Conservation (phyloP, 2,329 filamentous ascomycete species). For the Talaromyces sp. region DNA sequence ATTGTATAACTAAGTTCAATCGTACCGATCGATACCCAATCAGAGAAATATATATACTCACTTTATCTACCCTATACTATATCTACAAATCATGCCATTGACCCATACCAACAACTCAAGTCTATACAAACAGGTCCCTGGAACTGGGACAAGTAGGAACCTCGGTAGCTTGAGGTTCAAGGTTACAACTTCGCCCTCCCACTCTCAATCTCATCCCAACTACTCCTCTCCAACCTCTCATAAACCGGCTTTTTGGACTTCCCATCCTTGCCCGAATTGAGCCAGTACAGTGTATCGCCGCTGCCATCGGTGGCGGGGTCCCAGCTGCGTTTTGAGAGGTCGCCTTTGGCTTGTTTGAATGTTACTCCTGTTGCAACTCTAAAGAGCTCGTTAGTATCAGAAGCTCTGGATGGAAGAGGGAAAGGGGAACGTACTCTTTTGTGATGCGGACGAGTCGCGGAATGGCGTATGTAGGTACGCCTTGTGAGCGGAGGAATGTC, state of each 20-base stretch:
- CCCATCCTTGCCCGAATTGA: slow-evolving; percentile 30
- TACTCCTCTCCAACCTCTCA: slow-evolving; percentile 37
- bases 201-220: slow-evolving; percentile 45
- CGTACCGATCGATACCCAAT: not conserved
- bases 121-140: not conserved
- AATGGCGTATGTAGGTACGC: slow-evolving; percentile 48
- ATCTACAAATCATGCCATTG: not conserved
- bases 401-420: not conserved
- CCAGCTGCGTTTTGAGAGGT: slow-evolving; percentile 46
- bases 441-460: slow-evolving; percentile 50
- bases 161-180: too few species aligned
- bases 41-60: not conserved
- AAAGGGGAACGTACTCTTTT: slow-evolving; percentile 39
- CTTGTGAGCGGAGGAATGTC: slow-evolving; percentile 41
- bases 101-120: not conserved
- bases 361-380: slow-evolving; percentile 50
- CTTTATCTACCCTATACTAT: not conserved
- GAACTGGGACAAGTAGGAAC: not conserved
- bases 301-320: slow-evolving; percentile 27
- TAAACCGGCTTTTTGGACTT: slow-evolving; percentile 29
- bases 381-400: slow-evolving; percentile 16
- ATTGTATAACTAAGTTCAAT: not conserved
- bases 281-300: slow-evolving; percentile 46
- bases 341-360: slow-evolving; percentile 52
- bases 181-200: slow-evolving; percentile 45